phyloP scores from a whole-genome alignment of 2,329 filamentous ascomycete genomes.

The Xylariaceae sp. region DNA sequence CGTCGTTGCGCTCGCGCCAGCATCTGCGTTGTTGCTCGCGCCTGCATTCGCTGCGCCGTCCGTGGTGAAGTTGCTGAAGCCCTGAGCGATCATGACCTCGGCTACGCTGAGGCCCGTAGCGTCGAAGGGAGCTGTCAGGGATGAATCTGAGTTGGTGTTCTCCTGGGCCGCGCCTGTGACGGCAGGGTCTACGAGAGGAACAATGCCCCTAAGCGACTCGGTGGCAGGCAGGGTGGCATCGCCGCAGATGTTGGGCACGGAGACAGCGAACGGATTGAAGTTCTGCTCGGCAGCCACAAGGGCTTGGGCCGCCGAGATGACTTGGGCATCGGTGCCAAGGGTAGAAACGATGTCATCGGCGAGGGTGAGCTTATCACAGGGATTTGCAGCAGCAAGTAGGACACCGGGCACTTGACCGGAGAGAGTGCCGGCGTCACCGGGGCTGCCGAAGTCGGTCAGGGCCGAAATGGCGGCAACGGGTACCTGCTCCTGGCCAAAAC shows the following conservation, averaged over 20 bases:
- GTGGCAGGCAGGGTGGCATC: conserved; percentile 60
- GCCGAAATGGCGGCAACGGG: conserved; percentile 51
- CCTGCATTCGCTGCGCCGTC: conserved; percentile 19
- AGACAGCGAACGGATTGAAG: conserved; percentile 63
- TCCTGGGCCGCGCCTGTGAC: conserved; percentile 52
- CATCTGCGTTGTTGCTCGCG: conserved; percentile 12
- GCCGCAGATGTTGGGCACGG: conserved; percentile 58
- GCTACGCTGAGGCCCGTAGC: conserved; percentile 62
- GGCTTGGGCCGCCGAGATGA: conserved; percentile 57
- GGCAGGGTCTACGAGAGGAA: conserved; percentile 63
- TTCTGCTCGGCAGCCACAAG: conserved; percentile 68
- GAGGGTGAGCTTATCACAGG: conserved; percentile 62
- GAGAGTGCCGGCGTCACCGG: conserved; percentile 60
- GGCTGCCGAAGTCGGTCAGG: conserved; percentile 49
- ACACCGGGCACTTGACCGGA: conserved; percentile 57
- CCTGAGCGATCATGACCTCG: conserved; percentile 56
- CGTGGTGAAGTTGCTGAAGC: conserved; percentile 58
- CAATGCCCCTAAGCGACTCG: conserved; percentile 57
- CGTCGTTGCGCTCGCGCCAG: conserved; percentile 14
- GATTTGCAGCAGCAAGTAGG: conserved; percentile 60
- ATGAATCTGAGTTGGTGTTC: conserved; percentile 55
- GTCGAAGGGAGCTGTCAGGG: conserved; percentile 49
- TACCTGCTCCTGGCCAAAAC: conserved; percentile 61
- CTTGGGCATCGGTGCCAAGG: conserved; percentile 56
- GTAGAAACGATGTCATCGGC: conserved; percentile 60